Base-by-base conservation (phyloP, 1,284 basidiomycete species). In the Cryptococcus sp. region DNA sequence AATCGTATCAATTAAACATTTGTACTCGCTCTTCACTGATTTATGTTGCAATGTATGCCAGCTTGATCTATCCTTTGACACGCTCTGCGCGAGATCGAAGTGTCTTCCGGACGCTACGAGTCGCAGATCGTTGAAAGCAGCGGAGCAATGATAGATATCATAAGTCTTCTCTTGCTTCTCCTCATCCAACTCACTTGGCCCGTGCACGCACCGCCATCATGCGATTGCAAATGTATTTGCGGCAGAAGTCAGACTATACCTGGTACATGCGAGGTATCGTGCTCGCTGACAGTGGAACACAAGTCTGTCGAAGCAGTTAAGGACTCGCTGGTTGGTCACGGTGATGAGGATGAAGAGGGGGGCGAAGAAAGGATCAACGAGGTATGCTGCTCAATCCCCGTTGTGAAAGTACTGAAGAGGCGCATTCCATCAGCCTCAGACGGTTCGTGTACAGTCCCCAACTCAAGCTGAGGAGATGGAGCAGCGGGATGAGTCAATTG, bases 161-260 rank as follows among this genome's bases (percentile, higher is more conserved):
- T 11, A n/a, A 44, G 8, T 15, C n/a, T 52, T 15, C 22, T 52
- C 39, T 20, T 52, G 23, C 41, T 52, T 25, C 20, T 52, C 20
- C 17, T 52, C 17, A 34, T 52, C 39, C 25, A 45, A 17, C 40
- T 52, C 6, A 41, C 40, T 15, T 16, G 34, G 25, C 22, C 41
- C 13, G 38, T 15, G 29, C 34, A 40, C 20, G n/a, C 23, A 13
- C 20, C 20, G 5, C 16, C 8, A 3, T n/a, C 50, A 45, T 52
- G 50, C 22, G 25, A n/a, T 11, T 52, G 50, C 26, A 40, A 52
- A 15, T 52, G 50, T 34, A 26, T 19, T 16, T 52, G 50, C 41
- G 50, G 50, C 13, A 44, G 23, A 17, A 29, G 20, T 26, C 34
- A 44, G 7, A 23, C 23, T 52, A 16, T 52, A 19, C 39, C 50